Evolutionary conservation across 768 basidiomycete genomes (phyloP).

Genomic region (Rhodotorula taiwanensis): DNA sequence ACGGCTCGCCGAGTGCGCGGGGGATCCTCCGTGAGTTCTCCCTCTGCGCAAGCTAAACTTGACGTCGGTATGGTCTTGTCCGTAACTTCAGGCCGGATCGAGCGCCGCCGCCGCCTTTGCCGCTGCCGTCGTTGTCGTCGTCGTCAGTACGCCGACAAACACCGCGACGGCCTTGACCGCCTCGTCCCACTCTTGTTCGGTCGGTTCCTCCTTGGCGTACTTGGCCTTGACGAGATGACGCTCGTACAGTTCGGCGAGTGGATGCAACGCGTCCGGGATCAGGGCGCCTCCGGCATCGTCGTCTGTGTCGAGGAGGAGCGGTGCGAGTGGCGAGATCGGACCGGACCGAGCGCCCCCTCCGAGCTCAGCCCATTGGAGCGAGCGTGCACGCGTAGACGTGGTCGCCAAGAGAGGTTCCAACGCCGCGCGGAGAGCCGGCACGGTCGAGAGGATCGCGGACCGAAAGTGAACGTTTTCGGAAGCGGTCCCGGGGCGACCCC

Average conservation of each 20-base stretch:
- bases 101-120: too few relatives aligned
- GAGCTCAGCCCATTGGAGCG: not conserved
- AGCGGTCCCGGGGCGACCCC: conserved; percentile 2
- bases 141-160: conserved; percentile 12
- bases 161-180: conserved; percentile 17
- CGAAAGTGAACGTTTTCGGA: conserved; percentile 12
- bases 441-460: conserved; percentile 15
- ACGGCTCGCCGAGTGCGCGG: too few relatives aligned
- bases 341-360: conserved; percentile 1
- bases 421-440: conserved; percentile 4
- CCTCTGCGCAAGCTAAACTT: too few relatives aligned
- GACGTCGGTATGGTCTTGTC: too few relatives aligned
- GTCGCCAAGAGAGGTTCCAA: too few relatives aligned
- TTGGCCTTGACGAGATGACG: not conserved
- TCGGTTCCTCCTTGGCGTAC: conserved; percentile 11
- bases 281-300: too few relatives aligned
- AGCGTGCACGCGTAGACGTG: not conserved
- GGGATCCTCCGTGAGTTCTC: too few relatives aligned
- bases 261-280: conserved; percentile 10
- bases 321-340: conserved; percentile 15
- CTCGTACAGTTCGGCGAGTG: conserved; percentile 25
- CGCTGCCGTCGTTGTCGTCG: too few relatives aligned
- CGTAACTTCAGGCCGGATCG: too few relatives aligned
- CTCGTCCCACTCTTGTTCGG: conserved; percentile 8
- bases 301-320: too few relatives aligned